Conservation (phyloP, 805 yeast species). For the Pichia exigua region DNA sequence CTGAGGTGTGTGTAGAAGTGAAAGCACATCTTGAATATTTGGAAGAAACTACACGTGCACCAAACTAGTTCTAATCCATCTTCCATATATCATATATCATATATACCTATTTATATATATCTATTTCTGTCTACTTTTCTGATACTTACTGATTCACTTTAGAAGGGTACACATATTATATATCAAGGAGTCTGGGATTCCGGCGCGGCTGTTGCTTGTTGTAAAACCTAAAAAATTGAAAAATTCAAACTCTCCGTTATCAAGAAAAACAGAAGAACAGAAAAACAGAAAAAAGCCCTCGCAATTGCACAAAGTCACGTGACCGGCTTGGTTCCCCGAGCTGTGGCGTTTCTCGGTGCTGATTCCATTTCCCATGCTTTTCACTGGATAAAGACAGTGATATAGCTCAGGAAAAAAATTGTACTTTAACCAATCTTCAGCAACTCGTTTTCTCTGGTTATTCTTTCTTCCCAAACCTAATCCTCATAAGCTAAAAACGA, state of each 20-base stretch:
- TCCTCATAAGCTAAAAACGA: neutral
- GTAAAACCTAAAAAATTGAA: too few species aligned
- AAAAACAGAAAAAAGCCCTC: too few species aligned
- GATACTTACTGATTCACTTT: too few species aligned
- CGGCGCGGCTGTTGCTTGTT: too few species aligned
- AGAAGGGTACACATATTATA: too few species aligned
- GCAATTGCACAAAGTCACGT: neutral
- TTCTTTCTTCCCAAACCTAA: neutral
- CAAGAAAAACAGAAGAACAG: too few species aligned
- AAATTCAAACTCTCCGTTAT: too few species aligned
- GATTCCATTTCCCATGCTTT: neutral
- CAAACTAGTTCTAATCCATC: neutral
- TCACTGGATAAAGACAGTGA: neutral
- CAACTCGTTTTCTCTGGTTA: neutral
- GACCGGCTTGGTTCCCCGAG: neutral
- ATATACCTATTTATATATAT: too few species aligned
- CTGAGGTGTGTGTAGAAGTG: constrained; percentile 1
- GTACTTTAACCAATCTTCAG: neutral
- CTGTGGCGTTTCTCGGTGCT: neutral
- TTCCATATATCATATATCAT: too few species aligned
- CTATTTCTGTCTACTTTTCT: too few species aligned
- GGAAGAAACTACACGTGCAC: neutral
- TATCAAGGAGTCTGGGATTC: too few species aligned
- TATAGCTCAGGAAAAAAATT: too few species aligned
- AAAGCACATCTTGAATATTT: neutral